phyloP scores from a whole-genome alignment of 805 yeast genomes.

The Myxozyma monticola region DNA sequence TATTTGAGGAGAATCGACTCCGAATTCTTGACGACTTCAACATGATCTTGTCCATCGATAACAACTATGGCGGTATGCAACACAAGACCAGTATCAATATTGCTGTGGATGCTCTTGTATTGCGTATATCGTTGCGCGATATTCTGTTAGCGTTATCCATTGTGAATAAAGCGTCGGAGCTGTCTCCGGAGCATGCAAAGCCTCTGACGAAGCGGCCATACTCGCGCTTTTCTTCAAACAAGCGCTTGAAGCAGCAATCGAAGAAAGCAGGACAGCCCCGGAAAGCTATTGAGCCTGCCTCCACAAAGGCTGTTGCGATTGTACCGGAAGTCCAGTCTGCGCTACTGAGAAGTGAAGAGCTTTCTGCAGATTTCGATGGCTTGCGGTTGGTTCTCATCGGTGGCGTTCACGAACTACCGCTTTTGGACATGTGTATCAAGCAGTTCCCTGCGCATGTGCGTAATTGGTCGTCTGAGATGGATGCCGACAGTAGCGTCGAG shows the following conservation, averaged over 20 bases:
- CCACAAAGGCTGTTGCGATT: not conserved
- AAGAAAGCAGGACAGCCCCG: constrained; percentile 1
- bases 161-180: constrained; percentile 67
- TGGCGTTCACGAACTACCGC: constrained; percentile 87
- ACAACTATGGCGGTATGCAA: constrained; percentile 60
- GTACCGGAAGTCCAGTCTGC: constrained; percentile 34
- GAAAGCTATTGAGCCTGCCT: not conserved
- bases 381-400: constrained; percentile 80
- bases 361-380: constrained; percentile 69
- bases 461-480: constrained; percentile 85
- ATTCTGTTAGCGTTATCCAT: constrained; percentile 75
- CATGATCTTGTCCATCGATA: constrained; percentile 69
- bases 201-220: constrained; percentile 21
- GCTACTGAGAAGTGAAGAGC: constrained; percentile 65
- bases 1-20: constrained; percentile 58
- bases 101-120: constrained; percentile 73
- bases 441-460: constrained; percentile 67
- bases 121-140: constrained; percentile 84
- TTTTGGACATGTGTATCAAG: constrained; percentile 69
- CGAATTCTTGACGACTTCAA: constrained; percentile 89
- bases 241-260: constrained; percentile 20
- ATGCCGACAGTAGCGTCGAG: constrained; percentile 64
- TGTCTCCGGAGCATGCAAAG: constrained; percentile 37
- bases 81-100: constrained; percentile 64
- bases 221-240: constrained; percentile 29